Evolutionary conservation across 2,329 filamentous ascomycete species (phyloP), one percentile per base, ranked within the genome.

Genomic region (Sporothrix luriei): DNA sequence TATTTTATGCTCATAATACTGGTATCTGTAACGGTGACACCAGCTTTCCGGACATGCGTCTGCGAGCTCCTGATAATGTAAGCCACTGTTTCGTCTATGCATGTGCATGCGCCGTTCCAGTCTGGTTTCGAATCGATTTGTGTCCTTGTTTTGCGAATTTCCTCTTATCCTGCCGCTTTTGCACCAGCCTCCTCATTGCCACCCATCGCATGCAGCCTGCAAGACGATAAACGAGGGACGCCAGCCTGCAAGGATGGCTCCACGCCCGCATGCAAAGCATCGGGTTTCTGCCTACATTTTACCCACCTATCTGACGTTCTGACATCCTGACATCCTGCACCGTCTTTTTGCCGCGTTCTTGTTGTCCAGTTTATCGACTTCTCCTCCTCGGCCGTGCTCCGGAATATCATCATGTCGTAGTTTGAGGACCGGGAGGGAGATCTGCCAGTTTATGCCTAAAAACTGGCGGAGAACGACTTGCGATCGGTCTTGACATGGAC

Each of bases 161-260:
- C 38, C 57, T 62, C 38, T 62, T 62, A 46, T 26, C 38, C 21
- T 62, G 57, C 16, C 57, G 26, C 33, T 24, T 21, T 46, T 62
- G 2, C 19, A 7, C 55, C 33, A 43, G 11, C 55, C 55, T 61
- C 55, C 55, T 61, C 55, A 43, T 24, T 38, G 4, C 55, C 55
- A 33, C 33, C 55, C 38, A n/a, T n/a, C 57, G 40, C 38, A 62
- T 62, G 57, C 57, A 62, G 21, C 38, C n/a, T 62, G 57, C 57
- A 62, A 26, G 57, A 62, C 57, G 57, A 62, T 62, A 26, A 26
- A 43, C 29, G 55, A 29, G 40, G 14, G 29, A 46, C 13, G 14
- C 21, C n/a, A n/a, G n/a, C n/a, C n/a, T n/a, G n/a, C n/a, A n/a
- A n/a, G 21, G 14, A 46, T 46, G 38, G n/a, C 38, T 16, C 57